Base-by-base conservation (phyloP, 2,329 filamentous ascomycete species). In the Lecanicillium sp. region DNA sequence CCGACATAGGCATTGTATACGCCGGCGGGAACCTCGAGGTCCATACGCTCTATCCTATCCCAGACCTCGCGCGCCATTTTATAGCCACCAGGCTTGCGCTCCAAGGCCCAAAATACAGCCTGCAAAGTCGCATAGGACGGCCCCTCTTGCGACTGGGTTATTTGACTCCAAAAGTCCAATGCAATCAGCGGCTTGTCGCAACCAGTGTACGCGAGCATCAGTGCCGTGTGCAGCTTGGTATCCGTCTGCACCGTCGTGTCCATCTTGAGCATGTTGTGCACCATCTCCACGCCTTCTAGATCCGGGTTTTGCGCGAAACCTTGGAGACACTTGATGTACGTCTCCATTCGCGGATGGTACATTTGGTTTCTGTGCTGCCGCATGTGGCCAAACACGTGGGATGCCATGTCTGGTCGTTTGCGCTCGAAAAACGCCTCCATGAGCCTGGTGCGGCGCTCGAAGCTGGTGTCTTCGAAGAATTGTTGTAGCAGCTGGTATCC, bases 181-280 rank as follows among this genome's bases (percentile, higher is more conserved):
- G 85, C 86, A 39, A 75, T 74, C 20, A 72, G 62, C 0, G 82
- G 70, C 46, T 79, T 69, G 6, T 76, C 84, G 51, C 79, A 84
- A 1, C 77, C 74, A 1, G 79, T 77, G 55, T 94, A 90, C 0
- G 87, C 89, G 11, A 92, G 70, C 80, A 98, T 95, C 35, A 97
- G 66, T 0, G 84, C 79, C 51, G 95, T 97, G 50, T 83, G 78
- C 3, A 97, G 68, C 40, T 68, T 70, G 1, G 90, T 97, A 49
- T 75, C 80, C 4, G 82, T 72, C 49, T 89, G 79, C 28, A 97
- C 72, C 30, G 77, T 75, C n/a, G 81, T 73, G 58, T 98, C 92
- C 58, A 96, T 81, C 64, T 95, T 97, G 48, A 96, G 71, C 77
- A 95, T 90, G 56, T 96, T 95, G 64, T 95, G 84, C 3, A 94